Evolutionary conservation across 2,329 filamentous ascomycete species (phyloP).

Genomic region (Akanthomyces muscarius): DNA sequence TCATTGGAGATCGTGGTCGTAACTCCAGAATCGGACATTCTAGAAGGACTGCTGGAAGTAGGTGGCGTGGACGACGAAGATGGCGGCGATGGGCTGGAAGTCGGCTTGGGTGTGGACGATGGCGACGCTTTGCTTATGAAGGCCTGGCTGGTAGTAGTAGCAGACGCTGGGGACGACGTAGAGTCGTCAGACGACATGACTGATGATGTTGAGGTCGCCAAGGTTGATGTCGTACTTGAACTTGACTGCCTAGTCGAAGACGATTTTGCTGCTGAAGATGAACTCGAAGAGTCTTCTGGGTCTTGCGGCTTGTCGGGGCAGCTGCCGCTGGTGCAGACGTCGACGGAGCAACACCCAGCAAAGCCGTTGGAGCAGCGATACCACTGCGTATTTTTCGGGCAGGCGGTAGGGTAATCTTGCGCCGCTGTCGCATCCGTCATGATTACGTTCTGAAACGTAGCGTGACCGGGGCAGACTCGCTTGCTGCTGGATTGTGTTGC

Average conservation of each 20-base stretch:
- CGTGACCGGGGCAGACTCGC: not conserved
- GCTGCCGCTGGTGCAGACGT: conserved; percentile 36
- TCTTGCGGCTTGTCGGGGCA: conserved; percentile 26
- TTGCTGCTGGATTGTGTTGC: not conserved
- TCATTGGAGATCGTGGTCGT: conserved; percentile 35
- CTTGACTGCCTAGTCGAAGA: no score
- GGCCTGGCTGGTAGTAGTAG: not conserved
- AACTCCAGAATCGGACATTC: conserved; percentile 34
- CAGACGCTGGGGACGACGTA: not conserved
- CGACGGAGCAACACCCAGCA: conserved; percentile 42
- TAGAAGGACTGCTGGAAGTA: conserved; percentile 18
- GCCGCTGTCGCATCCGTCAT: not conserved
- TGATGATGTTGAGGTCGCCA: not conserved
- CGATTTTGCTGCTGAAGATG: not conserved
- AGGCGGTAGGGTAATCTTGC: conserved; percentile 20
- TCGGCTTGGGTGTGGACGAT: not conserved
- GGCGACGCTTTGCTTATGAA: not conserved
- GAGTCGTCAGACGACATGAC: not conserved
- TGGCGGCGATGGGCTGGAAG: not conserved
- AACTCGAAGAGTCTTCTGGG: not conserved
- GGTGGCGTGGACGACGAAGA: not conserved
- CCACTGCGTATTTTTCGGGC: conserved; percentile 29
- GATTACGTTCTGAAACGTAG: conserved; percentile 1
- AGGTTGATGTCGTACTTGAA: no score
- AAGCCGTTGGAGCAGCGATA: conserved; percentile 39